phyloP scores from a whole-genome alignment of 441 rosid genomes.

The Pelargonium citronellum region DNA sequence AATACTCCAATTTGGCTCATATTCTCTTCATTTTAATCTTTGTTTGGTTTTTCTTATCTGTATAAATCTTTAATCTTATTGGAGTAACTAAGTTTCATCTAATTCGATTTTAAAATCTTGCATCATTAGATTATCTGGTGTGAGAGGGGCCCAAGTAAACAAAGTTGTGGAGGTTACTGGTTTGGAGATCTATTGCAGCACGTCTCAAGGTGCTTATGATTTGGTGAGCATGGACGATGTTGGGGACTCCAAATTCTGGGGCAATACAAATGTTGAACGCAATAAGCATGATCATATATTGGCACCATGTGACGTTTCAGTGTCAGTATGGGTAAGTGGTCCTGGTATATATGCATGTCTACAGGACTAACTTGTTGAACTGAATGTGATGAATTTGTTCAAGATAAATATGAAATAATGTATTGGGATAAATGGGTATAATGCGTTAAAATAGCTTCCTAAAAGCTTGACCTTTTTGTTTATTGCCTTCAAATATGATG shows the following conservation, averaged over 20 bases:
- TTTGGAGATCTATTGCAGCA: conserved; percentile 68
- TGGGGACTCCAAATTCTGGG: conserved; percentile 35
- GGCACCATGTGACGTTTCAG: conserved; percentile 51
- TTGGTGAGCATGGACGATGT: conserved; percentile 29
- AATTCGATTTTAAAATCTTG: neutral
- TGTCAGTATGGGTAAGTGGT: conserved; percentile 62
- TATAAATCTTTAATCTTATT: neutral
- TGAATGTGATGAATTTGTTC: conserved; percentile 6
- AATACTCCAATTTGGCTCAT: neutral
- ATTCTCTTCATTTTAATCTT: neutral
- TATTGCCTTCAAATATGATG: neutral
- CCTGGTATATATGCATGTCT: conserved; percentile 7
- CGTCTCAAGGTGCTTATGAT: conserved; percentile 36
- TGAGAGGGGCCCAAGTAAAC: conserved; percentile 62
- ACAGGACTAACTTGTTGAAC: neutral
- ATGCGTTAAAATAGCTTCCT: conserved; percentile 4
- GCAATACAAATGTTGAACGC: conserved; percentile 38
- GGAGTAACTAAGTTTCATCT: conserved; percentile 5
- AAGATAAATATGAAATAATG: neutral
- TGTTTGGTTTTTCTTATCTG: neutral
- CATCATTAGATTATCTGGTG: conserved; percentile 24
- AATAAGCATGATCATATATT: conserved; percentile 44
- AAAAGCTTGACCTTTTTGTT: neutral
- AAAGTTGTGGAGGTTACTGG: conserved; percentile 63
- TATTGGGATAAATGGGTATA: neutral